Percentiles rank a stretch among this genome's conserved stretches.
These are phyloP conservation scores for Conidiobolus incongruus DNA, from an alignment of 371 early-diverging fungal genomes.

Conservation along the genomic window DNA sequence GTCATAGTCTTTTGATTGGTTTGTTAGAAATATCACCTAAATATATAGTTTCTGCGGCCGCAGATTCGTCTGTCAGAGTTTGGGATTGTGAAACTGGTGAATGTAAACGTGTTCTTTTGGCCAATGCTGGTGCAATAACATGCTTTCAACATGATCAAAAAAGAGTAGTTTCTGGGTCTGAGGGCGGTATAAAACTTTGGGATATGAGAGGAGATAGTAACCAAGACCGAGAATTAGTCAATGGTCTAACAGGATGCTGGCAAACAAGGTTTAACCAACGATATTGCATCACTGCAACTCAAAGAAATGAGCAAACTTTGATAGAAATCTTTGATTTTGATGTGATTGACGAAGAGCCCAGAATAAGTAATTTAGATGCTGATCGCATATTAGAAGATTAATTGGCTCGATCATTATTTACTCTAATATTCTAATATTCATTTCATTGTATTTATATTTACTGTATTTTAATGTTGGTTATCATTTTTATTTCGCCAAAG, in stretches of 20 bases:
- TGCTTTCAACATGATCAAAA: constrained; percentile 81
- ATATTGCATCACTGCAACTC: constrained; percentile 68
- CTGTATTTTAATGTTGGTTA: too few species aligned
- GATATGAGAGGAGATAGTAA: constrained; percentile 60
- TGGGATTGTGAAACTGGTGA: constrained; percentile 68
- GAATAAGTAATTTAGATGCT: too few species aligned
- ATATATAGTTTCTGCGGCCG: constrained; percentile 79
- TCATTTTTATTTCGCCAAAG: too few species aligned
- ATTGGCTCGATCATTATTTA: too few species aligned
- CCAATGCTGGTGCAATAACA: constrained; percentile 75
- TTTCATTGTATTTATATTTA: too few species aligned
- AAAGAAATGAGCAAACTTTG: constrained; percentile 25
- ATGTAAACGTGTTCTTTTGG: constrained; percentile 35
- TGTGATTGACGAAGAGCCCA: too few species aligned
- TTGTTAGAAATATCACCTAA: constrained; percentile 61
- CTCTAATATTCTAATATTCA: too few species aligned
- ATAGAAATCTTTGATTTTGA: constrained; percentile 24
- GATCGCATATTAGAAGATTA: too few species aligned
- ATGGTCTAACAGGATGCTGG: constrained; percentile 72
- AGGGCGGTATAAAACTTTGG: constrained; percentile 88
- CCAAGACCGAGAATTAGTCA: constrained; percentile 35
- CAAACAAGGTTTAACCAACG: constrained; percentile 71
- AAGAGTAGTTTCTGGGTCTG: constrained; percentile 82
- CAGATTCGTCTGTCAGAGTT: constrained; percentile 79
- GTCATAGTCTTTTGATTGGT: constrained; percentile 83